Percentiles rank a stretch among this genome's conserved stretches.
Conservation (phyloP, 75 land plant species). For the Pinus tabuliformis region DNA sequence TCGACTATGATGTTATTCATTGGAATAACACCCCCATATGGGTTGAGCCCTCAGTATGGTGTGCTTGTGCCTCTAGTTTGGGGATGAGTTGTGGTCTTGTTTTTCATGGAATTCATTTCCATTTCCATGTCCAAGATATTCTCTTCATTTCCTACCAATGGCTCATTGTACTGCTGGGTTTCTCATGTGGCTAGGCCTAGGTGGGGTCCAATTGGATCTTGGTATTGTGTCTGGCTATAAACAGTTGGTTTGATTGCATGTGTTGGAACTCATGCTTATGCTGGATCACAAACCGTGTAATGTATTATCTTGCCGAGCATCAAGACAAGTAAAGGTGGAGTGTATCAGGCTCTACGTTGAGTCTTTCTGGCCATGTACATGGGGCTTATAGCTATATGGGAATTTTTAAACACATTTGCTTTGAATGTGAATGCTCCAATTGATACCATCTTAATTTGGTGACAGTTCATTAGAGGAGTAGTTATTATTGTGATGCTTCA, state of each 20-base stretch:
- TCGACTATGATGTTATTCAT: slow-evolving; percentile 80
- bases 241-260: slow-evolving; percentile 85
- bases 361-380: no score
- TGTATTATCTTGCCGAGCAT: no score
- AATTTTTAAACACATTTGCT: no score
- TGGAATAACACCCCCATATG: slow-evolving; percentile 73
- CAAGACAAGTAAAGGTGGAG: no score
- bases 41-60: slow-evolving; percentile 53
- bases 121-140: slow-evolving; percentile 86
- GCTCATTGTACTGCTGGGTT: slow-evolving; percentile 89
- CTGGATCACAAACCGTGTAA: no score
- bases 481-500: no score
- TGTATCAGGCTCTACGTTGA: no score
- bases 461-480: no score
- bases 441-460: no score
- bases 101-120: slow-evolving; percentile 78
- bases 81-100: slow-evolving; percentile 79
- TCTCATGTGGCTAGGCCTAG: slow-evolving; percentile 80
- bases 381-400: no score
- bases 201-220: slow-evolving; percentile 90
- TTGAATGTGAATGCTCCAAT: no score
- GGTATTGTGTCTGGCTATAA: slow-evolving; percentile 96
- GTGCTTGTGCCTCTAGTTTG: slow-evolving; percentile 74
- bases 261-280: slow-evolving; percentile 70
- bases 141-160: slow-evolving; percentile 82